Evolutionary conservation across 345 rosid genomes (phyloP).

Genomic region (Hibiscus trionum): DNA sequence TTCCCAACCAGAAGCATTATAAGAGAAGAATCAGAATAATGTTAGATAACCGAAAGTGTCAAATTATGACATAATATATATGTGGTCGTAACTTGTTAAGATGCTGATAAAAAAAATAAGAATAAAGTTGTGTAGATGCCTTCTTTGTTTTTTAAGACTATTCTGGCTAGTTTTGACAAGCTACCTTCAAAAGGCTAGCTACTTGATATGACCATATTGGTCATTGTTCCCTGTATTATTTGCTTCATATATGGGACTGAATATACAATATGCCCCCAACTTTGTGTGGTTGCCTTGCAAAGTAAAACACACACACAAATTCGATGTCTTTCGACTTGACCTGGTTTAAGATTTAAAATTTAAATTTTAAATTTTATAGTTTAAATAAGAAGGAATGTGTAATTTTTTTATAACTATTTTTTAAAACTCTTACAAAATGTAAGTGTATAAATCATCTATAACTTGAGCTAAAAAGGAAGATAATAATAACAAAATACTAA

Average conservation of each 20-base stretch:
- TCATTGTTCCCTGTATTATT: constrained; percentile 9
- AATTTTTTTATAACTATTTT: too few relatives aligned
- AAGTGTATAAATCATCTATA: too few relatives aligned
- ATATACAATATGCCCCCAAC: not conserved
- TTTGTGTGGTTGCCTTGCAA: not conserved
- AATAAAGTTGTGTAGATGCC: constrained; percentile 20
- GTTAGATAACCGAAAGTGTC: constrained; percentile 28
- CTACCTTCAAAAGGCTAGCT: constrained; percentile 4
- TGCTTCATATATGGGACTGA: not conserved
- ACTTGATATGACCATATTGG: constrained; percentile 11
- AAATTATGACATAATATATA: constrained; percentile 13
- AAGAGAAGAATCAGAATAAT: constrained; percentile 32
- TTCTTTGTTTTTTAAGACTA: constrained; percentile 16
- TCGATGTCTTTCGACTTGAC: too few relatives aligned
- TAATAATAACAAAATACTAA: too few relatives aligned
- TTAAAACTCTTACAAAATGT: too few relatives aligned
- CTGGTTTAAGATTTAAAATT: too few relatives aligned
- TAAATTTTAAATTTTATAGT: too few relatives aligned
- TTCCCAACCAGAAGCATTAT: not conserved
- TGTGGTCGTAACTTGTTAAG: constrained; percentile 15
- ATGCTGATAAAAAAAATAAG: constrained; percentile 11
- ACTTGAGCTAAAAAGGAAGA: too few relatives aligned
- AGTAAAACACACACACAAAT: not conserved
- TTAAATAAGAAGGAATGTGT: too few relatives aligned
- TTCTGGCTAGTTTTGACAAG: constrained; percentile 25